A percentile compares a stretch with the other conserved stretches of the same genome.
These are phyloP conservation scores for Cystobasidium onofrii DNA, from an alignment of 768 basidiomycete genomes.

Conservation along the genomic window DNA sequence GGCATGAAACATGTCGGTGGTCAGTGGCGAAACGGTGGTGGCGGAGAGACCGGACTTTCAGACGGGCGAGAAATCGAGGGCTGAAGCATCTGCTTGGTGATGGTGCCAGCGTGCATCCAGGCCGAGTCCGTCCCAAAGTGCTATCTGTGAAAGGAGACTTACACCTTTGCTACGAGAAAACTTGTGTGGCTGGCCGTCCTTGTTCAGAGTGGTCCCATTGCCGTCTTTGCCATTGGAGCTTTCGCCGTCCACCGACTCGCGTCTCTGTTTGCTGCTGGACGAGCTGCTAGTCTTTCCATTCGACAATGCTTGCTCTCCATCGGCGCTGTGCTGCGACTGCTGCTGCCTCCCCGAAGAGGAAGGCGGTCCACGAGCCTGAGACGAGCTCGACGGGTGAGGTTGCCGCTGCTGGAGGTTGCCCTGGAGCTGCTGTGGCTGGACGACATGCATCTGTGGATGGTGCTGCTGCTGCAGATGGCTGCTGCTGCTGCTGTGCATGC, in stretches of 20 bases:
- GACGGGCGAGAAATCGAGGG: background rate
- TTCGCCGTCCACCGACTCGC: background rate
- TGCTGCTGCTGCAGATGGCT: background rate
- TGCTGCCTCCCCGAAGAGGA: constrained; percentile 7
- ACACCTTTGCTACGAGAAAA: constrained; percentile 32
- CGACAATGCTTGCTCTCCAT: background rate
- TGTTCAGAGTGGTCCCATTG: background rate
- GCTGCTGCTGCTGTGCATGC: no score
- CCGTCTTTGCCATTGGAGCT: background rate
- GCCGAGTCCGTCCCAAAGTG: no score
- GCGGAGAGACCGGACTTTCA: background rate
- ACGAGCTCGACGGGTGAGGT: background rate
- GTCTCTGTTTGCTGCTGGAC: background rate
- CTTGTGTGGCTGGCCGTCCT: constrained; percentile 11
- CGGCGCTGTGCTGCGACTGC: background rate
- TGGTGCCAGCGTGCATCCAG: no score
- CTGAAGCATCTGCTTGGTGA: no score
- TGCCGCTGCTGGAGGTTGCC: background rate
- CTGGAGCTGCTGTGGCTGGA: background rate
- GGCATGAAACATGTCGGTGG: background rate
- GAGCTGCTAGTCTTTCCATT: background rate
- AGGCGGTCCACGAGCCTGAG: background rate
- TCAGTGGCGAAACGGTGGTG: background rate
- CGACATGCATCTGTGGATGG: background rate
- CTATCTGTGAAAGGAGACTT: no score